Conservation (phyloP, 1,139 yeast species). For the Trichomonascaceae sp. region DNA sequence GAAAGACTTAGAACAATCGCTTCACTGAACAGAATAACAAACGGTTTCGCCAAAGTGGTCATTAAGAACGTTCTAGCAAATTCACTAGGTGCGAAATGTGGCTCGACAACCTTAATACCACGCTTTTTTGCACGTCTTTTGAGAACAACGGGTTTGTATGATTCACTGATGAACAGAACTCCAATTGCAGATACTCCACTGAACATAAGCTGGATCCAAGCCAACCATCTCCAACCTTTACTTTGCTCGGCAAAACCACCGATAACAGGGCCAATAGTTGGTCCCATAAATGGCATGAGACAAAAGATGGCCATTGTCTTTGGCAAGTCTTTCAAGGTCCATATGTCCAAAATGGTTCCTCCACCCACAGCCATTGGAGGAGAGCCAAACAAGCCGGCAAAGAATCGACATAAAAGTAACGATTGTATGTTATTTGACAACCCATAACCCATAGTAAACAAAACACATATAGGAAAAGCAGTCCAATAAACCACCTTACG, state of each 20-base stretch:
- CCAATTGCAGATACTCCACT: conserved; percentile 43
- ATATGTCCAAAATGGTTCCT: conserved; percentile 58
- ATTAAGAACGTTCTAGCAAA: conserved; percentile 23
- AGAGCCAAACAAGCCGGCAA: conserved; percentile 61
- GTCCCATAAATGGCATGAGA: conserved; percentile 47
- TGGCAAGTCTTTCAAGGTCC: conserved; percentile 10
- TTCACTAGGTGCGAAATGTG: conserved; percentile 15
- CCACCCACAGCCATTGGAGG: conserved; percentile 62
- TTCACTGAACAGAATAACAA: conserved; percentile 10
- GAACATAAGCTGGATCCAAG: conserved; percentile 71
- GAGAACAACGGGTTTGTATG: conserved; percentile 21
- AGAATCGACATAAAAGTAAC: conserved; percentile 49
- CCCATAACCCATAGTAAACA: conserved; percentile 31
- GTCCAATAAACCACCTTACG: conserved; percentile 46
- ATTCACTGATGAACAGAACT: conserved; percentile 23
- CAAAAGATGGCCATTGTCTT: conserved; percentile 9
- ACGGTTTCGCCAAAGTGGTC: conserved; percentile 9
- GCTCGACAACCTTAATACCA: conserved; percentile 18
- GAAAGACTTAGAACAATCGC: conserved; percentile 26
- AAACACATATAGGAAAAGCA: conserved; percentile 39
- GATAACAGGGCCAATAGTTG: conserved; percentile 74
- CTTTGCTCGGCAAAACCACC: conserved; percentile 70
- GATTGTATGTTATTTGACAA: conserved; percentile 41
- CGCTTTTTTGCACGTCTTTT: conserved; percentile 20
- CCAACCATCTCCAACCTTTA: conserved; percentile 71